Conservation (phyloP, 1,284 basidiomycete species). For the Athelia psychrophila region DNA sequence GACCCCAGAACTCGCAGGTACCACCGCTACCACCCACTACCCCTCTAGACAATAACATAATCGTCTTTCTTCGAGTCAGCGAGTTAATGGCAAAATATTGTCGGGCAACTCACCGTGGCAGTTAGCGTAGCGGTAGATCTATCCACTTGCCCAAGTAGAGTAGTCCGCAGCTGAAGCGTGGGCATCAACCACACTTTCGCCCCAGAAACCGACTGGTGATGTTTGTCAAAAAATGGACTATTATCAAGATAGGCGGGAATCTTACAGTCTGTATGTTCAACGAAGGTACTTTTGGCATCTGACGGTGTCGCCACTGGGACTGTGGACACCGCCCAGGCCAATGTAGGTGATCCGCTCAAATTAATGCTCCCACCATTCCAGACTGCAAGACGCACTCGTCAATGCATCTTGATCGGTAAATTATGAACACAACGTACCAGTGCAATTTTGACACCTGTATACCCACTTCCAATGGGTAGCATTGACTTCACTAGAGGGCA, state of each 20-base stretch:
- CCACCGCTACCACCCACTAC: too few relatives aligned
- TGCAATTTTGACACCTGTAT: slow-evolving; percentile 54
- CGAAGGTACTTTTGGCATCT: slow-evolving; percentile 34
- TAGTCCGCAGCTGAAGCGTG: too few relatives aligned
- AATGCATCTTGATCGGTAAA: neutral
- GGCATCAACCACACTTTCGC: too few relatives aligned
- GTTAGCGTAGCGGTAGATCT: too few relatives aligned
- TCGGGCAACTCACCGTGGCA: too few relatives aligned
- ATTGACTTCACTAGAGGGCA: slow-evolving; percentile 42
- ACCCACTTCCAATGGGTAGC: slow-evolving; percentile 57
- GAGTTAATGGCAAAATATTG: too few relatives aligned
- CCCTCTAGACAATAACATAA: too few relatives aligned
- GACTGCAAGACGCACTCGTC: slow-evolving; percentile 20
- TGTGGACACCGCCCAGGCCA: slow-evolving; percentile 51
- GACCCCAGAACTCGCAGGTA: too few relatives aligned
- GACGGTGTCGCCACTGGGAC: slow-evolving; percentile 33
- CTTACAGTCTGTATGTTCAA: slow-evolving; percentile 45
- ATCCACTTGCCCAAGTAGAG: too few relatives aligned
- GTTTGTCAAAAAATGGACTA: too few relatives aligned
- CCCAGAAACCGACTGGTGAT: too few relatives aligned
- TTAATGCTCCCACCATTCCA: slow-evolving; percentile 39
- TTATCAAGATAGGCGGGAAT: neutral
- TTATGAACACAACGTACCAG: slow-evolving; percentile 22
- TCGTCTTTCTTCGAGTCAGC: too few relatives aligned
- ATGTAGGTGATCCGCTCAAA: slow-evolving; percentile 36